phyloP scores from a whole-genome alignment of 257 asterid genomes.

The Thymus mandschuricus region DNA sequence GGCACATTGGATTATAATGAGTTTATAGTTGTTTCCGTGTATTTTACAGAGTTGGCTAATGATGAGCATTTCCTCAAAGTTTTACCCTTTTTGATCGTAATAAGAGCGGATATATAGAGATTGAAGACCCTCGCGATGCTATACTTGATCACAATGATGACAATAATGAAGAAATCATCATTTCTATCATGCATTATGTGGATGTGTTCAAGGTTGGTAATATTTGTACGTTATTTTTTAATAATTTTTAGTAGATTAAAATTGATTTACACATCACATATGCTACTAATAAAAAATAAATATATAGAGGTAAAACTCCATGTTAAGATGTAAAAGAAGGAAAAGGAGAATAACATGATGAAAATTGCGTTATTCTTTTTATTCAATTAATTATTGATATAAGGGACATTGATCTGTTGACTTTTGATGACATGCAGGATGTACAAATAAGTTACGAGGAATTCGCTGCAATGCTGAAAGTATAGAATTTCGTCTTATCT shows the following conservation, averaged over 20 bases:
- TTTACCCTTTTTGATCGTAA: constrained; percentile 72
- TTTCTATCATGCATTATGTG: constrained; percentile 83
- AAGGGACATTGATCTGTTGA: not conserved
- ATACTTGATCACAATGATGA: constrained; percentile 59
- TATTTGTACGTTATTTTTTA: not conserved
- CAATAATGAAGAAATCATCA: constrained; percentile 62
- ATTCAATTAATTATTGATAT: not conserved
- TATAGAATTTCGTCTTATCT: no score
- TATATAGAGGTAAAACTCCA: not conserved
- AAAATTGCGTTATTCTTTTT: not conserved
- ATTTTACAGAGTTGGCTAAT: constrained; percentile 72
- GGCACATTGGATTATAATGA: constrained; percentile 68
- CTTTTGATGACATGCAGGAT: constrained; percentile 46
- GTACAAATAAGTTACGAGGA: constrained; percentile 82
- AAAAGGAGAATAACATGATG: not conserved
- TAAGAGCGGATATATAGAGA: constrained; percentile 65
- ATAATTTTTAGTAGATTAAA: not conserved
- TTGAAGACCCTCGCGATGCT: constrained; percentile 73
- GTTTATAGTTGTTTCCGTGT: constrained; percentile 76
- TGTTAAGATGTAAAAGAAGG: not conserved
- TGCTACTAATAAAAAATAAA: no score
- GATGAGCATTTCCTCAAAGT: constrained; percentile 79
- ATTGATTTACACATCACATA: no score
- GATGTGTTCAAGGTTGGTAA: constrained; percentile 72
- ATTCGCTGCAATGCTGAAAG: constrained; percentile 78